Percentiles rank a stretch among this genome's conserved stretches.
phyloP scores from a whole-genome alignment of 164 flowering plant genomes.

The Nelumbo lutea region DNA sequence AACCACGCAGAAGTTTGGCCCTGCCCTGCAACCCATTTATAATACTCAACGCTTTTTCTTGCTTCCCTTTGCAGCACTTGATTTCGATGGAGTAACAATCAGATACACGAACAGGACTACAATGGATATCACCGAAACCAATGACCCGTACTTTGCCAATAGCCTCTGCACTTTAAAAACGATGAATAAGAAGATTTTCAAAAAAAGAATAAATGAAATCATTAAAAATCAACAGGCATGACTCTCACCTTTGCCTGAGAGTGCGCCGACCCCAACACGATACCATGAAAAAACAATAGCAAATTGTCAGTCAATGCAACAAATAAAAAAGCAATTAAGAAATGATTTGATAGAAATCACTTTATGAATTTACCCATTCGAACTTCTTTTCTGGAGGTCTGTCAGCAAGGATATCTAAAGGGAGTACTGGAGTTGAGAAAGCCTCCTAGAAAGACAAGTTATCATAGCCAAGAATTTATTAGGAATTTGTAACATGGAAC shows the following conservation, averaged over 20 bases:
- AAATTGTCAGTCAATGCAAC: slow-evolving; percentile 5
- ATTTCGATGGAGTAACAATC: slow-evolving; percentile 69
- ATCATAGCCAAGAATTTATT: not conserved
- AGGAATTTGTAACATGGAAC: not conserved
- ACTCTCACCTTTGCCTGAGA: slow-evolving; percentile 74
- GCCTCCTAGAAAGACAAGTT: slow-evolving; percentile 48
- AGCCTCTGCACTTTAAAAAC: slow-evolving; percentile 54
- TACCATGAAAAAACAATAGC: slow-evolving; percentile 1
- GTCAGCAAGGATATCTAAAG: slow-evolving; percentile 84
- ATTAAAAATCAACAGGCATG: not conserved
- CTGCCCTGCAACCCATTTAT: not conserved
- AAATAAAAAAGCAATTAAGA: not conserved
- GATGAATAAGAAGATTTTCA: not conserved
- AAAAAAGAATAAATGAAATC: not conserved
- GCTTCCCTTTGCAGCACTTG: slow-evolving; percentile 60
- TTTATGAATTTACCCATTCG: slow-evolving; percentile 50
- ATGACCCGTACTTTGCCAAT: slow-evolving; percentile 78
- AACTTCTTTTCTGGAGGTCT: slow-evolving; percentile 73
- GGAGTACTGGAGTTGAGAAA: slow-evolving; percentile 70
- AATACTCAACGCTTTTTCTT: slow-evolving; percentile 68
- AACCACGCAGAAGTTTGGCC: too few species aligned
- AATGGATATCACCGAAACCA: slow-evolving; percentile 61
- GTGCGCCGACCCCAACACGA: slow-evolving; percentile 13
- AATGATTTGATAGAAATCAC: not conserved
- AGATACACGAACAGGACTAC: slow-evolving; percentile 58